A percentile compares a stretch with the other conserved stretches of the same genome.
phyloP scores from a whole-genome alignment of 2,329 filamentous ascomycete species.

The Cladosporium colombiae region DNA sequence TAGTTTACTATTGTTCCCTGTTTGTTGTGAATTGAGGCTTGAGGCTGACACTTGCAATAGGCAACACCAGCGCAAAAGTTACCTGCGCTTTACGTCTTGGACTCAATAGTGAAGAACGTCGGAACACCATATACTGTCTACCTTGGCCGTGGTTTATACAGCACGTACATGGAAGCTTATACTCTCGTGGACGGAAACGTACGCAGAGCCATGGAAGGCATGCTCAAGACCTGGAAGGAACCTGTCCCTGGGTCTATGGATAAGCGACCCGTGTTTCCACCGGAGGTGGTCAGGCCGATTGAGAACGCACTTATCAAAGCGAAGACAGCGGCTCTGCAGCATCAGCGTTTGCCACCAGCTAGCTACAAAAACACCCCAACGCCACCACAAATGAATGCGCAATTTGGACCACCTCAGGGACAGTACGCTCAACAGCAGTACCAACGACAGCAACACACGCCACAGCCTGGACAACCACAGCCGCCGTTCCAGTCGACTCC shows the following conservation, averaged over 20 bases:
- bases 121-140: slow-evolving; percentile 97
- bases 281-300: slow-evolving; percentile 84
- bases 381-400: slow-evolving; percentile 58
- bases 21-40: slow-evolving; percentile 10
- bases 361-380: slow-evolving; percentile 71
- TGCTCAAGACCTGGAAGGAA: slow-evolving; percentile 98
- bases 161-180: slow-evolving; percentile 96
- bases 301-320: slow-evolving; percentile 93
- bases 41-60: slow-evolving; percentile 49
- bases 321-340: slow-evolving; percentile 61
- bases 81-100: slow-evolving; percentile 93
- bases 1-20: neutral
- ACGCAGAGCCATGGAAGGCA: slow-evolving; percentile 90
- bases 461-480: slow-evolving; percentile 14
- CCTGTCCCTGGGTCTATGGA: slow-evolving; percentile 92
- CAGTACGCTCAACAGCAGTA: slow-evolving; percentile 17
- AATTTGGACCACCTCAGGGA: slow-evolving; percentile 40
- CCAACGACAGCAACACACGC: slow-evolving; percentile 34
- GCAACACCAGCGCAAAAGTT: slow-evolving; percentile 85
- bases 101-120: slow-evolving; percentile 98
- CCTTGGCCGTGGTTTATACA: slow-evolving; percentile 86
- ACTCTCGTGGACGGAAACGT: slow-evolving; percentile 80
- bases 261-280: slow-evolving; percentile 85
- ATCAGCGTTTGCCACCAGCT: slow-evolving; percentile 54
- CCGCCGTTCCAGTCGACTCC: slow-evolving; percentile 27